phyloP scores from a whole-genome alignment of 202 grass and related monocot species.

The Saccharum hybrid region DNA sequence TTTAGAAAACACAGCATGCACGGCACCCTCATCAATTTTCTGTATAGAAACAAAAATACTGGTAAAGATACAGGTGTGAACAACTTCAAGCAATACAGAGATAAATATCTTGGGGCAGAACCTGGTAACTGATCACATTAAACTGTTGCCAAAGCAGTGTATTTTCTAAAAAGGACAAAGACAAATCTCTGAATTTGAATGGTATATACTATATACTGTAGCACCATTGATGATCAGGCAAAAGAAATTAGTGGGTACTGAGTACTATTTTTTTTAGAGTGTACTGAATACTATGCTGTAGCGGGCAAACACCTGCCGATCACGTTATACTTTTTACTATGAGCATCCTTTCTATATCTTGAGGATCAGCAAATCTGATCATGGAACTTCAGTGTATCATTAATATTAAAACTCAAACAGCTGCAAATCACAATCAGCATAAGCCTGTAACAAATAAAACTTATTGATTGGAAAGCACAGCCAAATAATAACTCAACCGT shows the following conservation, averaged over 20 bases:
- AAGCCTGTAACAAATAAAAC: neutral
- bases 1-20: constrained; percentile 75
- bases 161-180: neutral
- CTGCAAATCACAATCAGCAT: constrained; percentile 2
- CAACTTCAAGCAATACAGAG: constrained; percentile 24
- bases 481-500: too few relatives aligned
- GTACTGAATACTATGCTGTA: neutral
- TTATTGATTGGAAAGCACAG: too few relatives aligned
- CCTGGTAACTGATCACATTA: neutral
- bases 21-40: constrained; percentile 89
- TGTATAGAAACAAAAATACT: constrained; percentile 44
- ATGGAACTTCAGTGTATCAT: neutral
- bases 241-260: constrained; percentile 7
- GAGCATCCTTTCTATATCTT: neutral
- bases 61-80: constrained; percentile 21
- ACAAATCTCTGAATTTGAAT: constrained; percentile 8
- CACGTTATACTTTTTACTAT: neutral
- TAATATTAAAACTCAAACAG: neutral
- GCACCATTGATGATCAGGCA: constrained; percentile 1
- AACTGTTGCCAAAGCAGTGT: neutral
- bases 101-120: neutral
- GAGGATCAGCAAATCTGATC: neutral
- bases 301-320: neutral
- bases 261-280: neutral
- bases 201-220: constrained; percentile 17